Base-by-base conservation (phyloP, 1,284 basidiomycete genomes). In the Ganoderma meredithae region DNA sequence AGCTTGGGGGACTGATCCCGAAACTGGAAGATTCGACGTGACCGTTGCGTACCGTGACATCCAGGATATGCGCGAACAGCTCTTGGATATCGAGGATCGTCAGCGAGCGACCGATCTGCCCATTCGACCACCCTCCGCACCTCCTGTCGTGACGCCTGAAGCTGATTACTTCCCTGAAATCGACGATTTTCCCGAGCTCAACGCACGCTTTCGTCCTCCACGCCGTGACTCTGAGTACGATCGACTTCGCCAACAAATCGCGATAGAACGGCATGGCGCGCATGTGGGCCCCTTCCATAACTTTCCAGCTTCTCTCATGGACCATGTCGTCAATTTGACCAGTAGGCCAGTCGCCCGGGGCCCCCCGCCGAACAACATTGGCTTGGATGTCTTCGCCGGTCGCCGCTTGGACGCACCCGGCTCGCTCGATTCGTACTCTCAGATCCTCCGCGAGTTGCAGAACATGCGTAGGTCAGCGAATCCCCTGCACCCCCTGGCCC, bases 101-200 rank as follows among this genome's bases (percentile, higher is more conserved):
- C 33, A 62, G 22, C 47, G 47, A 12, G 47, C 47, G 9, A 10
- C 22, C 47, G 47, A 22, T 52, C 25, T 52, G 47, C 66, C 66
- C 39, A 25, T 63, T 4, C 60, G 66, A 13, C 31, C 69, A 25
- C 66, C 66, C 1, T 70, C 64, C 9, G 66, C 61, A 19, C 69
- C 69, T 19, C 55, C 64, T 5, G 61, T 61, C 2, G 2, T 40
- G 13, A 39, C 60, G 3, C 49, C 60, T 1, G 66, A 19, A n/a
- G 53, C 65, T 1, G 19, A 59, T 1, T 59, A 15, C 5, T 25
- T 52, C 47, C 47, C 22, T 27, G 10, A 52, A 25, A 22, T 5
- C 58, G 36, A 39, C 8, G 36, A 39, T 39, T 39, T 39, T 10
- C 36, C 36, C 36, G 36, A 39, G 36, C 7, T 6, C 36, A 8